Evolutionary conservation across 2,329 filamentous ascomycete species (phyloP).

Genomic region (Colletotrichum sp.): DNA sequence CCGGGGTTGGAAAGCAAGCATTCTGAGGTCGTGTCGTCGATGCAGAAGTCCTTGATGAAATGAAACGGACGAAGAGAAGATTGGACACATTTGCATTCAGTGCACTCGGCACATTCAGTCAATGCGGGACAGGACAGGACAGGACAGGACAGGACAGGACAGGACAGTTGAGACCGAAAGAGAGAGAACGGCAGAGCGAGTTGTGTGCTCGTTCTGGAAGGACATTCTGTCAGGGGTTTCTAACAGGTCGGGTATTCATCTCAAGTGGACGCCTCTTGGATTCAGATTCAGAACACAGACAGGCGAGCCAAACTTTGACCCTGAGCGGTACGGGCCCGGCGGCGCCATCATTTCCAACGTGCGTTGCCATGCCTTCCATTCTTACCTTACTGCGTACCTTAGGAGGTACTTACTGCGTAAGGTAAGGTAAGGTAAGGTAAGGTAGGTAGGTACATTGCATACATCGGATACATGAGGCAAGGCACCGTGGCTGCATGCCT

Average conservation of each 20-base stretch:
- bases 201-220: background rate
- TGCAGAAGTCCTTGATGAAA: background rate
- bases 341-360: background rate
- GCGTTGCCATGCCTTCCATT: background rate
- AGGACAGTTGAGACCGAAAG: background rate
- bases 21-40: background rate
- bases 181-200: background rate
- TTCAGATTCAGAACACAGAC: background rate
- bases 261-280: background rate
- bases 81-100: background rate
- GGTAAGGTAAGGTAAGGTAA: too few relatives aligned
- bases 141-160: background rate
- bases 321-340: conserved; percentile 9
- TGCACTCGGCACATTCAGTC: background rate
- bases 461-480: background rate
- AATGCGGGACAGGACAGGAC: background rate
- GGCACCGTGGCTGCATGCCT: background rate
- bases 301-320: conserved; percentile 4
- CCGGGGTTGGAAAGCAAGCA: background rate
- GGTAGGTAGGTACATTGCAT: background rate
- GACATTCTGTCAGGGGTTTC: background rate
- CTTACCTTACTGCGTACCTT: background rate
- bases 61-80: background rate
- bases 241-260: background rate
- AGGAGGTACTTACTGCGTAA: background rate